Percentiles rank a stretch among this genome's conserved stretches.
Evolutionary conservation across 2,329 filamentous ascomycete genomes (phyloP).

Genomic region (Ramularia endophylla): DNA sequence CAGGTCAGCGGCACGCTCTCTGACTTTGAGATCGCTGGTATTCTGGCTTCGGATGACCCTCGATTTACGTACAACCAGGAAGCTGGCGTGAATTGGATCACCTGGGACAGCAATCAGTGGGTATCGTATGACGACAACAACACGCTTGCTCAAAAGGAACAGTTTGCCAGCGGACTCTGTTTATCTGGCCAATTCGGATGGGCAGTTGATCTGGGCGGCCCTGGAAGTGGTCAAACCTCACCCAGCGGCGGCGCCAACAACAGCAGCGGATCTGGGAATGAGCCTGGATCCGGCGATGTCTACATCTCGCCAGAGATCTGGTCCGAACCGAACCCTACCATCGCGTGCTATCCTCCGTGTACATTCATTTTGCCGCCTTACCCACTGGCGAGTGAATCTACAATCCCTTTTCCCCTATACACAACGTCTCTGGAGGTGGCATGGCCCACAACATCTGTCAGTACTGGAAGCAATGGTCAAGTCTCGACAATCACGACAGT

Average conservation of each 20-base stretch:
- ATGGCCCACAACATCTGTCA: not conserved
- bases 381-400: not conserved
- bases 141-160: constrained; percentile 31
- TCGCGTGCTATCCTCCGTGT: constrained; percentile 3
- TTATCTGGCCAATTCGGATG: constrained; percentile 26
- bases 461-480: not conserved
- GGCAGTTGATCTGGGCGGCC: constrained; percentile 18
- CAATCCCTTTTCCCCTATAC: not conserved
- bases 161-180: constrained; percentile 25
- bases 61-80: not conserved
- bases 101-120: constrained; percentile 34
- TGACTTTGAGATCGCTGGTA: constrained; percentile 32
- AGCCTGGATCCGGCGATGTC: not conserved
- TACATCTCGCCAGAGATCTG: constrained; percentile 3
- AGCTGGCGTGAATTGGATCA: constrained; percentile 28
- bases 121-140: constrained; percentile 35
- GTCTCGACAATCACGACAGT: constrained; percentile 1
- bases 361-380: constrained; percentile 4
- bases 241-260: too few species aligned
- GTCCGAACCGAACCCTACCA: constrained; percentile 2
- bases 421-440: constrained; percentile 1
- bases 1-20: constrained; percentile 30
- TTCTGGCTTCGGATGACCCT: constrained; percentile 21
- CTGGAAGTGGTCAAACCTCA: too few species aligned
- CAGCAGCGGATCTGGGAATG: too few species aligned